These are phyloP conservation scores for Lenzites betulinus DNA, from an alignment of 768 basidiomycete genomes.

Conservation along the genomic window DNA sequence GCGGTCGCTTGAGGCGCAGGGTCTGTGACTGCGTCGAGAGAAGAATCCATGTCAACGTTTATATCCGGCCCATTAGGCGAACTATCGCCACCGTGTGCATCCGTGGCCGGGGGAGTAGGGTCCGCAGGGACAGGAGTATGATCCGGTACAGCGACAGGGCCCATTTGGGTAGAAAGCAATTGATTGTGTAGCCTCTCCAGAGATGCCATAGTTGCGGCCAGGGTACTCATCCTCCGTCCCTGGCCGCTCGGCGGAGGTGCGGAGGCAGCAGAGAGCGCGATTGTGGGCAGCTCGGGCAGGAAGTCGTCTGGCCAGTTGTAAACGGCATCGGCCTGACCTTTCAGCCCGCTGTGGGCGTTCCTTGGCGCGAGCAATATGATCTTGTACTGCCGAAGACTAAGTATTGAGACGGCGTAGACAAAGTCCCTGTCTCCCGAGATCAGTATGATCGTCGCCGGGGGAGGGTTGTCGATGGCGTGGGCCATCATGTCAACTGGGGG, in stretches of 20 bases:
- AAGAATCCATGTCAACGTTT: too few species aligned
- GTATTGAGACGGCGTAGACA: slow-evolving; percentile 50
- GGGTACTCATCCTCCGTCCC: background rate
- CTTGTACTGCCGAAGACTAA: slow-evolving; percentile 15
- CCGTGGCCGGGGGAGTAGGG: too few species aligned
- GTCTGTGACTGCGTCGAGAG: too few species aligned
- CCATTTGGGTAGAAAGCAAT: background rate
- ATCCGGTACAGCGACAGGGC: background rate
- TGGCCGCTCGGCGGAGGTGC: background rate
- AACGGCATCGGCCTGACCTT: slow-evolving; percentile 53
- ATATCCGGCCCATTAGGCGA: too few species aligned
- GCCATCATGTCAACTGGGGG: slow-evolving; percentile 64
- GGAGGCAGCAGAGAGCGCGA: background rate
- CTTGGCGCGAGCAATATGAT: slow-evolving; percentile 34
- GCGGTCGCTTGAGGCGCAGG: too few species aligned
- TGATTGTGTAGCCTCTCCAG: background rate
- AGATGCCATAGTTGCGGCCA: background rate
- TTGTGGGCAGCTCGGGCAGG: slow-evolving; percentile 23
- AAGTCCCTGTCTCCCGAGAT: slow-evolving; percentile 72
- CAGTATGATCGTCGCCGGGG: slow-evolving; percentile 57
- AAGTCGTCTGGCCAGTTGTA: slow-evolving; percentile 52
- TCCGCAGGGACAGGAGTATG: background rate
- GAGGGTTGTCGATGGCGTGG: slow-evolving; percentile 61
- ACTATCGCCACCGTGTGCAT: too few species aligned
- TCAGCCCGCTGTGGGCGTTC: slow-evolving; percentile 45